phyloP scores from a whole-genome alignment of 371 early-diverging fungal species.

The Rhizopus sp. region DNA sequence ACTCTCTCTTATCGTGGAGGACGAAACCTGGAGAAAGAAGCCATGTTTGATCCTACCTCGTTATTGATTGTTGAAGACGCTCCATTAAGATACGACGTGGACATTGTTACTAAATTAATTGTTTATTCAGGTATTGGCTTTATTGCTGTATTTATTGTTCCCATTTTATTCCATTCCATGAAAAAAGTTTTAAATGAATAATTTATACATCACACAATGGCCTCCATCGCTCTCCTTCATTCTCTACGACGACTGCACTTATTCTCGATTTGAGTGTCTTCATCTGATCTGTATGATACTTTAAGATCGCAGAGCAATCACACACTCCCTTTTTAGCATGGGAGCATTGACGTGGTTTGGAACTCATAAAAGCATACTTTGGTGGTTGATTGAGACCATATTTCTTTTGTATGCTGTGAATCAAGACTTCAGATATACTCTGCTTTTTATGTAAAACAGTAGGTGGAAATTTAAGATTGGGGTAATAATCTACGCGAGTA shows the following conservation, averaged over 20 bases:
- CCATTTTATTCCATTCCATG: constrained; percentile 49
- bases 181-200: constrained; percentile 10
- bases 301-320: constrained; percentile 26
- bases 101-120: constrained; percentile 68
- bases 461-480: constrained; percentile 13
- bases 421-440: constrained; percentile 19
- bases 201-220: constrained; percentile 5
- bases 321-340: constrained; percentile 23
- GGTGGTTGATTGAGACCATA: constrained; percentile 22
- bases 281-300: constrained; percentile 33
- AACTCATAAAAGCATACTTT: constrained; percentile 29
- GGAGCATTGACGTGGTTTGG: constrained; percentile 24
- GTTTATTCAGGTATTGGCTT: constrained; percentile 73
- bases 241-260: constrained; percentile 14
- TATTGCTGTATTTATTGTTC: constrained; percentile 53
- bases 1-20: constrained; percentile 41
- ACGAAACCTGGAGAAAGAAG: constrained; percentile 19
- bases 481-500: constrained; percentile 50
- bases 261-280: constrained; percentile 22
- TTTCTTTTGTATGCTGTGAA: constrained; percentile 20
- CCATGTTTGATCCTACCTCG: constrained; percentile 28
- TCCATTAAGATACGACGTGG: constrained; percentile 65
- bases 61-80: constrained; percentile 54
- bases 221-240: constrained; percentile 15
- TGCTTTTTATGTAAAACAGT: constrained; percentile 24